A percentile compares a stretch with the other conserved stretches of the same genome.
phyloP scores from a whole-genome alignment of 768 basidiomycete genomes.

The Boletus edulis region DNA sequence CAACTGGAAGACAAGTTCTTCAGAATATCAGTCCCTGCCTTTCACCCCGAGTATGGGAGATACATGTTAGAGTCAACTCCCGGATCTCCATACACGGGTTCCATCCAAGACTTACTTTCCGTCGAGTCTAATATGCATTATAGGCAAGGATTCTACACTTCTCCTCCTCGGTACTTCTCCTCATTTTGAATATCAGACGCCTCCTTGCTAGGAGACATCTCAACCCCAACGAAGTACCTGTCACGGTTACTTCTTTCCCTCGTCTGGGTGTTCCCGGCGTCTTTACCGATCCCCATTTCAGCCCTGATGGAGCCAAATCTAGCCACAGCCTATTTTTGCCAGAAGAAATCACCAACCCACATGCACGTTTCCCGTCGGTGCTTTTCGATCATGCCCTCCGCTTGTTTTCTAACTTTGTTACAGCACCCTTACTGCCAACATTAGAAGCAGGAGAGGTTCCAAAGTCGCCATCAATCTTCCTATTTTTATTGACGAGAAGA shows the following conservation, averaged over 20 bases:
- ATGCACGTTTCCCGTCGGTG: conserved; percentile 95
- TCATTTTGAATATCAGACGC: conserved; percentile 50
- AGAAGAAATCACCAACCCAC: conserved; percentile 94
- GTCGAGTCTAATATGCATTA: conserved; percentile 97
- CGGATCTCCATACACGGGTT: conserved; percentile 90
- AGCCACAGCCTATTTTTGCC: conserved; percentile 94
- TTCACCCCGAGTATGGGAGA: conserved; percentile 97
- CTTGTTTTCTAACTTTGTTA: conserved; percentile 12
- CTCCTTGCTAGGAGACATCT: conserved; percentile 81
- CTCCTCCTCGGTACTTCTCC: background rate
- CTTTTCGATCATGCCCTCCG: conserved; percentile 7
- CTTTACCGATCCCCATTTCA: conserved; percentile 89
- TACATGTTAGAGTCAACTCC: conserved; percentile 99
- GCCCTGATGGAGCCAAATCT: conserved; percentile 72
- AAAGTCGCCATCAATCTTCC: conserved; percentile 97
- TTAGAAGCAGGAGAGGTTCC: conserved; percentile 83
- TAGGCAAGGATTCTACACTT: conserved; percentile 45
- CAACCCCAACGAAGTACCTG: conserved; percentile 79
- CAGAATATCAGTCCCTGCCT: conserved; percentile 79
- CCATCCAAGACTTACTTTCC: conserved; percentile 77
- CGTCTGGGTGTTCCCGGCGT: conserved; percentile 83
- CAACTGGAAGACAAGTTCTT: background rate
- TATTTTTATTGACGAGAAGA: conserved; percentile 83
- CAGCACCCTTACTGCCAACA: conserved; percentile 97
- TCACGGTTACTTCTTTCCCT: conserved; percentile 96